Base-by-base conservation (phyloP, 2,329 filamentous ascomycete species). In the Cercospora sp. region DNA sequence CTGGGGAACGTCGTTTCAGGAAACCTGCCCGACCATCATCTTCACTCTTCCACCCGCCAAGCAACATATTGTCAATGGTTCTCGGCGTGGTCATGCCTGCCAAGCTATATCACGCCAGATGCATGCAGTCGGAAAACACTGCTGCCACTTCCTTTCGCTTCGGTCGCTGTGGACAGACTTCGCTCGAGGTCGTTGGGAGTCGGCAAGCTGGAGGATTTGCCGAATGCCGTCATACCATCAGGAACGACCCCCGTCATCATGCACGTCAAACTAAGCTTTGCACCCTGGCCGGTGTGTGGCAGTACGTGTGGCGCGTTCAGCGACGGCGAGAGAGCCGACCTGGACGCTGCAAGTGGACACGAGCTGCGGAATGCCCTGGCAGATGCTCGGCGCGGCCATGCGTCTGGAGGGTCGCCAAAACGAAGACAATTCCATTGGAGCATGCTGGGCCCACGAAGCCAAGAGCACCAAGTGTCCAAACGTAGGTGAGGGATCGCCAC, bases 401-500 rank as follows among this genome's bases (percentile, higher is more conserved):
- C 55, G 34, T 34, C 64, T 66, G 43, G 37, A 57, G 40, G 8
- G 37, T 53, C 24, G 30, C 26, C 43, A 37, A 28, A 32, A 12
- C 9, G 55, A 34, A 26, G 32, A 16, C 37, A 13, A 45, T 6
- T 13, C 6, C 21, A 55, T 24, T 24, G 43, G 57, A 37, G 24
- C 30, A 58, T 18, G 43, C 37, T 32, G 63, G 32, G 26, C 26
- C 59, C 55, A 64, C 30, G 51, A 12, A 24, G 68, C 68, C 68
- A 70, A 70, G 68, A 63, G 30, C 21, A 18, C 59, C n/a, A 60
- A 65, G 61, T 45, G 61, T 65, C 60, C 37, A 59, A 45, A 66
- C 61, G 37, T 55, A 53, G 59, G 30, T 57, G 26, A 26, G 51
- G 40, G 63, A 68, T 71, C 68, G 70, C 66, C 68, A 70, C 70